Evolutionary conservation across 306 rosid genomes (phyloP), one percentile per base, ranked within the genome.

Genomic region (Argentina anserina): DNA sequence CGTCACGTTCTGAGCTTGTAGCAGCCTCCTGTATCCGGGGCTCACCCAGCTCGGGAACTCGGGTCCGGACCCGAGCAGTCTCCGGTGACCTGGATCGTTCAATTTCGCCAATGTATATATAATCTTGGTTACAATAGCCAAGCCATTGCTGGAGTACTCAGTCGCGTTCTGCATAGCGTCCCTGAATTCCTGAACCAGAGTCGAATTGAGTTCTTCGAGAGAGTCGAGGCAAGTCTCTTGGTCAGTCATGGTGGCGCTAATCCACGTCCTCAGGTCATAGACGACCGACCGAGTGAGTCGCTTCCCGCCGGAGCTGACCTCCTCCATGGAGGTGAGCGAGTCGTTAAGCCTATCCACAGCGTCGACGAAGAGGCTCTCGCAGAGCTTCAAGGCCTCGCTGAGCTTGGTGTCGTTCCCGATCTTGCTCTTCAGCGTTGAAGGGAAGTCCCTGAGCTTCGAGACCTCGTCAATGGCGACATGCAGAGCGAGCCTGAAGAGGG

Each of bases 171-270:
- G 71, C 92, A 86, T 81, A 1, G 77, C 79, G 0, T 50, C 67
- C 39, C 29, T 81, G 21, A 84, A 28, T 0, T 78, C 76, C n/a
- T 18, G 31, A 1, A 76, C 47, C 12, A 75, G 41, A 6, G 87
- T 79, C 59, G 90, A 81, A 63, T 93, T 84, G 61, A 94, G 53
- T 8, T 91, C 97, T 34, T 56, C 75, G 7, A 94, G 71, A 1
- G 90, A 77, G 65, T 94, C 98, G 10, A 94, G 52, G 50, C 98
- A 94, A 17, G 98, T 89, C n/a, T 89, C 94, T 33, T 83, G 94
- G 58, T 94, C 82, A 3, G 98, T 89, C 21, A 94, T 63, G 6
- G 94, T 58, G 29, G 97, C 76, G 82, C 88, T 94, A 50, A 94
- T 78, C 98, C 97, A 89, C 2, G 97, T 89, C 75, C 67, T 75